Conservation (phyloP, 345 rosid genomes). For the Anacardium occidentale region DNA sequence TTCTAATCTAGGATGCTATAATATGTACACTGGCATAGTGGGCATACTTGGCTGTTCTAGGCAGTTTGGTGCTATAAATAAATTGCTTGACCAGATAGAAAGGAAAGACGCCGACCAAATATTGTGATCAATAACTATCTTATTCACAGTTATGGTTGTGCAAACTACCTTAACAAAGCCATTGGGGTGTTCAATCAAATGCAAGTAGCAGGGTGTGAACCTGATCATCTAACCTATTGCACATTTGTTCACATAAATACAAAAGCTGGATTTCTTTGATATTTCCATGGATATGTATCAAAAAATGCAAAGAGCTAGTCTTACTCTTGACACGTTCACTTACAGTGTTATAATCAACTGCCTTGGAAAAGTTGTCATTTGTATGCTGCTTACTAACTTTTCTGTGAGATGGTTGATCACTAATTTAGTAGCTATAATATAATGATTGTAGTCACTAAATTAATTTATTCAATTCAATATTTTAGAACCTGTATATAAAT, state of each 20-base stretch:
- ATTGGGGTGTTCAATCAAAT: slow-evolving; percentile 69
- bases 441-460: slow-evolving; percentile 91
- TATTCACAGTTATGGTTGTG: slow-evolving; percentile 92
- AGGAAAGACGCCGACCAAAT: slow-evolving; percentile 79
- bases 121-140: slow-evolving; percentile 87
- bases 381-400: slow-evolving; percentile 71
- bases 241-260: slow-evolving; percentile 91
- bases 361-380: slow-evolving; percentile 93
- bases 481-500: no score
- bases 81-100: slow-evolving; percentile 74
- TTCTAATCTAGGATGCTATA: no score
- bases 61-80: slow-evolving; percentile 67
- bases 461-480: no score
- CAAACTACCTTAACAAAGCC: slow-evolving; percentile 79
- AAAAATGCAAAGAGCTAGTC: slow-evolving; percentile 78
- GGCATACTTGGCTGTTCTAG: slow-evolving; percentile 87
- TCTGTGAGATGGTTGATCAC: slow-evolving; percentile 84
- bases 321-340: slow-evolving; percentile 90
- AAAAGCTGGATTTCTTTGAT: slow-evolving; percentile 88
- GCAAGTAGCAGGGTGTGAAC: slow-evolving; percentile 74
- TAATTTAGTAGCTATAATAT: slow-evolving; percentile 82
- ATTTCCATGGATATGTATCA: slow-evolving; percentile 81
- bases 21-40: no score
- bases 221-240: slow-evolving; percentile 89
- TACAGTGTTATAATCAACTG: slow-evolving; percentile 93